Evolutionary conservation across 345 rosid species (phyloP).

Genomic region (Pelargonium nanum): DNA sequence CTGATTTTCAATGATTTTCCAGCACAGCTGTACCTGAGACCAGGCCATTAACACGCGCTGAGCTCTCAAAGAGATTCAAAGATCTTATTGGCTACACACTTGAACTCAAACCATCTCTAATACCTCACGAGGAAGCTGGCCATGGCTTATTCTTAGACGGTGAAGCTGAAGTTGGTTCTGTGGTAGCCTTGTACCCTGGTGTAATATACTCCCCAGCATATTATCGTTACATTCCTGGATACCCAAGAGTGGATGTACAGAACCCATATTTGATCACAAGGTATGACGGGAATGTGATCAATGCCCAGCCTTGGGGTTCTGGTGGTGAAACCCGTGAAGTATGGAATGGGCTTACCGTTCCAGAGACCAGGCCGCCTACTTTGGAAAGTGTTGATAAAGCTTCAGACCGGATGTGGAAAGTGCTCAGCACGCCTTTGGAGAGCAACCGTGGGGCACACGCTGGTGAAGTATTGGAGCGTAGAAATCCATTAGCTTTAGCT

Average conservation of each 20-base stretch:
- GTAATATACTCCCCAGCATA: constrained; percentile 59
- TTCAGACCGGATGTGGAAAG: constrained; percentile 59
- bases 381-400: constrained; percentile 26
- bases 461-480: constrained; percentile 49
- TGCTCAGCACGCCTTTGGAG: constrained; percentile 63
- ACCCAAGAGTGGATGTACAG: constrained; percentile 54
- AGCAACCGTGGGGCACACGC: constrained; percentile 15
- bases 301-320: constrained; percentile 78
- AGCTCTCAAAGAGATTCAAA: constrained; percentile 52
- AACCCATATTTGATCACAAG: constrained; percentile 73
- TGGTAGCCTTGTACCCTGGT: constrained; percentile 83
- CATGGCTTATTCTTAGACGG: constrained; percentile 70
- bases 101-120: constrained; percentile 49
- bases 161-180: constrained; percentile 68
- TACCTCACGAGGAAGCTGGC: constrained; percentile 66
- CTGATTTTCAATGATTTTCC: constrained; percentile 40
- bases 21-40: constrained; percentile 71
- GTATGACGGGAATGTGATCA: constrained; percentile 69
- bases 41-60: constrained; percentile 36
- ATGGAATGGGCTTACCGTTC: constrained; percentile 40
- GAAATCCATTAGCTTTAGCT: constrained; percentile 82
- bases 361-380: constrained; percentile 21
- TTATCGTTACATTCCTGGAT: constrained; percentile 73
- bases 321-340: constrained; percentile 53
- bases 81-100: constrained; percentile 58